These are phyloP conservation scores for Pseudogymnoascus sp. DNA, from an alignment of 2,329 filamentous ascomycete genomes.

Conservation along the genomic window DNA sequence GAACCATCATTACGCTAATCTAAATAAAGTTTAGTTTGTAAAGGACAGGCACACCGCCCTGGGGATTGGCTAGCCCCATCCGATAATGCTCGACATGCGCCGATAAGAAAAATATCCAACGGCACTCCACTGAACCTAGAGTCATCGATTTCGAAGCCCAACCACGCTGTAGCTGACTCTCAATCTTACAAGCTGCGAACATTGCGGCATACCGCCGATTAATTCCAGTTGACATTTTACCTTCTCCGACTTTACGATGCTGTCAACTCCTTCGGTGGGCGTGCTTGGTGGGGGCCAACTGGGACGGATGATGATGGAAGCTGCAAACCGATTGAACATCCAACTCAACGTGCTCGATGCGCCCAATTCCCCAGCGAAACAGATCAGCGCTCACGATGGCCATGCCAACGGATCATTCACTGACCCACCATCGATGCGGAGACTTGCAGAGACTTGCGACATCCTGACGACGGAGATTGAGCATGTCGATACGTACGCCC, in stretches of 20 bases:
- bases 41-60: background rate
- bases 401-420: constrained; percentile 87
- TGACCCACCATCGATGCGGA: constrained; percentile 66
- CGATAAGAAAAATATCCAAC: constrained; percentile 5
- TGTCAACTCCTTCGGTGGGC: constrained; percentile 24
- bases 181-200: background rate
- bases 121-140: background rate
- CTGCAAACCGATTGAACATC: constrained; percentile 67
- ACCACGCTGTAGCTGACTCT: background rate
- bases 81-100: background rate
- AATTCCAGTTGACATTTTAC: background rate
- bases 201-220: background rate
- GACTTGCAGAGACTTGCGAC: constrained; percentile 69
- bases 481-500: constrained; percentile 81
- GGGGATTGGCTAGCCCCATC: background rate
- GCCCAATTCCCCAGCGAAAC: constrained; percentile 70
- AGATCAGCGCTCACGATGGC: constrained; percentile 64
- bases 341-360: constrained; percentile 72
- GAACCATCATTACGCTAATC: background rate
- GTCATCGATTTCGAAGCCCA: background rate
- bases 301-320: constrained; percentile 88
- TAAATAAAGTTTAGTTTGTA: background rate
- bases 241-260: background rate
- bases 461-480: constrained; percentile 91
- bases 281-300: constrained; percentile 62